Conservation (phyloP, 2,329 filamentous ascomycete species). For the Nemania sp. region DNA sequence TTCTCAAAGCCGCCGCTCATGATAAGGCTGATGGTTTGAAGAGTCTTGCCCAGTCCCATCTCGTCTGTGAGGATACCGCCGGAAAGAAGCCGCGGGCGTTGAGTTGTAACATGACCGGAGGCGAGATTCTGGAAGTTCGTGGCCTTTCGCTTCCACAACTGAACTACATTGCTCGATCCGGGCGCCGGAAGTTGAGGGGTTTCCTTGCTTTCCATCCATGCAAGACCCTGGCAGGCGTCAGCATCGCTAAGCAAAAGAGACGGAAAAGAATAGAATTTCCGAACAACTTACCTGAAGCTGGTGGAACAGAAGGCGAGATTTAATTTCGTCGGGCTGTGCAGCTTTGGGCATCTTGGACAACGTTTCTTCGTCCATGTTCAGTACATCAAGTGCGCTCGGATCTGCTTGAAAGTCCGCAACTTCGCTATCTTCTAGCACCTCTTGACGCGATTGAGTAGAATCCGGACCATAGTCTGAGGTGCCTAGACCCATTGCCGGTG, state of each 20-base stretch:
- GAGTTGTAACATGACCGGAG: slow-evolving; percentile 66
- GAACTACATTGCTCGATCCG: slow-evolving; percentile 65
- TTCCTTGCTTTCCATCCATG: slow-evolving; percentile 81
- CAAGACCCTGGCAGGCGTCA: slow-evolving; percentile 63
- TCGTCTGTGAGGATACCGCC: slow-evolving; percentile 89
- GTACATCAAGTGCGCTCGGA: slow-evolving; percentile 66
- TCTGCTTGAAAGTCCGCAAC: slow-evolving; percentile 68
- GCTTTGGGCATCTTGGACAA: slow-evolving; percentile 74
- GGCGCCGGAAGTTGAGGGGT: slow-evolving; percentile 64
- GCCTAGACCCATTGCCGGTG: slow-evolving; percentile 43
- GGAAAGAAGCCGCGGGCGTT: slow-evolving; percentile 66
- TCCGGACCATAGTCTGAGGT: slow-evolving; percentile 21
- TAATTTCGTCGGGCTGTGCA: slow-evolving; percentile 65
- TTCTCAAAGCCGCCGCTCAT: slow-evolving; percentile 53
- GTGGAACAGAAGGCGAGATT: slow-evolving; percentile 74
- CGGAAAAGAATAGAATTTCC: slow-evolving; percentile 1
- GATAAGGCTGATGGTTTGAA: slow-evolving; percentile 82
- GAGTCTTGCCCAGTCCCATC: slow-evolving; percentile 89
- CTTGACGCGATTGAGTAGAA: slow-evolving; percentile 54
- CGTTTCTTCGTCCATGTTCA: slow-evolving; percentile 71
- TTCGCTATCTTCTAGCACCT: slow-evolving; percentile 68
- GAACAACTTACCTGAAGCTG: slow-evolving; percentile 62
- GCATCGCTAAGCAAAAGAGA: slow-evolving; percentile 1
- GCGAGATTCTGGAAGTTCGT: slow-evolving; percentile 66
- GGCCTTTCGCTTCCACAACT: slow-evolving; percentile 72